Evolutionary conservation across 2,329 filamentous ascomycete genomes (phyloP).

Genomic region (Penicillium sp.): DNA sequence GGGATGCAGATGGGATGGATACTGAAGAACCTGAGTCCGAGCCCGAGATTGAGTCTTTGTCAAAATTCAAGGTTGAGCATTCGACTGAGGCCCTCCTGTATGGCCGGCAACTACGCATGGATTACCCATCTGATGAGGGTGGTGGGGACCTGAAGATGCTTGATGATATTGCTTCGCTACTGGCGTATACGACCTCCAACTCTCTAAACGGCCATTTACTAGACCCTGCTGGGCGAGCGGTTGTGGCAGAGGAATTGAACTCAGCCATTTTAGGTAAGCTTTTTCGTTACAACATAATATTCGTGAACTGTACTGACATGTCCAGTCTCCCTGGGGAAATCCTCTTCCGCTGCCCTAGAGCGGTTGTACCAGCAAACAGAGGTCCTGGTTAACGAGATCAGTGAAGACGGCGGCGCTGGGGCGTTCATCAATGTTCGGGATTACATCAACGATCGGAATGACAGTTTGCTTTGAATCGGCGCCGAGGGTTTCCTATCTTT

Average conservation of each 20-base stretch:
- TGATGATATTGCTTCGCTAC: constrained; percentile 80
- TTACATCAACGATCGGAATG: constrained; percentile 65
- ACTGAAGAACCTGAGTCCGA: constrained; percentile 49
- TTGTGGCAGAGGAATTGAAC: constrained; percentile 91
- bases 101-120: constrained; percentile 72
- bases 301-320: constrained; percentile 25
- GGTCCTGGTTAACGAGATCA: constrained; percentile 78
- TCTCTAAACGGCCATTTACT: constrained; percentile 77
- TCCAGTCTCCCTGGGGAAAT: constrained; percentile 84
- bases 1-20: constrained; percentile 54
- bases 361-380: constrained; percentile 82
- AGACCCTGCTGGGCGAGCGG: constrained; percentile 70
- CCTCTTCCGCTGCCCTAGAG: constrained; percentile 81
- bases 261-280: constrained; percentile 81
- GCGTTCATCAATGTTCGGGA: constrained; percentile 74
- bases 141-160: constrained; percentile 72
- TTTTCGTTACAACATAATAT: neutral
- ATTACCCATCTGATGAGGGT: constrained; percentile 72
- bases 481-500: neutral
- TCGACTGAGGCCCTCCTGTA: constrained; percentile 73
- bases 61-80: constrained; percentile 46
- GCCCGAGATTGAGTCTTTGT: constrained; percentile 29
- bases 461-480: constrained; percentile 35
- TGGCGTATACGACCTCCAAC: constrained; percentile 82
- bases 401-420: constrained; percentile 75